Percentiles rank a stretch among this genome's conserved stretches.
Evolutionary conservation across 1,284 basidiomycete species (phyloP).

Genomic region (Caloboletus inedulis): DNA sequence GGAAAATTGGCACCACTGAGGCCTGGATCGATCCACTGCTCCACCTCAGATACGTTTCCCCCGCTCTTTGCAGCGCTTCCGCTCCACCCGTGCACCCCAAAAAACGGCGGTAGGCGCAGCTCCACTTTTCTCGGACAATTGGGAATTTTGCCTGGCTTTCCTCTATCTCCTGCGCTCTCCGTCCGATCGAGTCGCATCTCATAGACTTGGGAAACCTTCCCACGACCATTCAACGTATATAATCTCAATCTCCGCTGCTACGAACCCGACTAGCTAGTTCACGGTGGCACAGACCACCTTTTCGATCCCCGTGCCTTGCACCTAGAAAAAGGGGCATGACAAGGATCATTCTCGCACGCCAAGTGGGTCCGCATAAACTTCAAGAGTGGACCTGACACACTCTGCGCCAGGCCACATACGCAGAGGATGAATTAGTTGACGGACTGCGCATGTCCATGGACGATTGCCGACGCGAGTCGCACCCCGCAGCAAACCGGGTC

Average conservation of each 20-base stretch:
- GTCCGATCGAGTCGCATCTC: background rate
- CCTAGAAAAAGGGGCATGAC: background rate
- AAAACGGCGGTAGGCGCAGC: background rate
- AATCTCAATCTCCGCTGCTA: conserved; percentile 1
- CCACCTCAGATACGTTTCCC: background rate
- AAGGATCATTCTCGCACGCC: background rate
- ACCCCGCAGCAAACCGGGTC: too few relatives aligned
- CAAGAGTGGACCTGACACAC: background rate
- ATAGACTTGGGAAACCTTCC: background rate
- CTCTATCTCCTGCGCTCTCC: background rate
- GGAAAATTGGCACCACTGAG: too few relatives aligned
- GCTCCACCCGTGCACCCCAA: background rate
- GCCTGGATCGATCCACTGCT: background rate
- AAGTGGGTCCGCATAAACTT: background rate
- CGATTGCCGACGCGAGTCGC: too few relatives aligned
- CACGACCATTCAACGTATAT: conserved; percentile 8
- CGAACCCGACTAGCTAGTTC: background rate
- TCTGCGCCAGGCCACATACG: background rate
- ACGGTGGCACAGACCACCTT: background rate
- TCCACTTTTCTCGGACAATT: background rate
- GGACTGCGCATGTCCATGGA: too few relatives aligned
- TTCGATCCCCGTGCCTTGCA: background rate
- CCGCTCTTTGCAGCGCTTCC: background rate
- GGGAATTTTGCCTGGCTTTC: background rate
- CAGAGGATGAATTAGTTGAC: too few relatives aligned